Conservation (phyloP, 176 grass and related monocot species). For the Carex scoparia region DNA sequence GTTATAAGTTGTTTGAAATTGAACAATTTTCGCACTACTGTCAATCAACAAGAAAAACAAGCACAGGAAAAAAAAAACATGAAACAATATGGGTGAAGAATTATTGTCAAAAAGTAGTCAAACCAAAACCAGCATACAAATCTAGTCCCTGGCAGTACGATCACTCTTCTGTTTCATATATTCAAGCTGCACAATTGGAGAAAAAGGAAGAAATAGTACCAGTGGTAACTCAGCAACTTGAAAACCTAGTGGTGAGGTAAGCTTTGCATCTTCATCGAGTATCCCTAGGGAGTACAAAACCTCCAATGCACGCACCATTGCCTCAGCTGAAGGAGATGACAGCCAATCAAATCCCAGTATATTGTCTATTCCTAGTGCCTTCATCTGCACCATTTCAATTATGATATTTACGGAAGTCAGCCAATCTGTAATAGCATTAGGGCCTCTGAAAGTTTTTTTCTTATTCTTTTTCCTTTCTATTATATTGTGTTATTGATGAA, state of each 20-base stretch:
- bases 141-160: background rate
- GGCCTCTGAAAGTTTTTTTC: background rate
- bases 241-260: slow-evolving; percentile 81
- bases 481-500: background rate
- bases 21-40: background rate
- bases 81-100: background rate
- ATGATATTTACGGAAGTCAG: background rate
- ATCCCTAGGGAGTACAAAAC: slow-evolving; percentile 85
- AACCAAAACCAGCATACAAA: slow-evolving; percentile 11
- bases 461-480: background rate
- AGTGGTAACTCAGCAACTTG: slow-evolving; percentile 88
- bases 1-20: background rate
- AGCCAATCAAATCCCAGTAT: slow-evolving; percentile 98
- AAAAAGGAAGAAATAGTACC: slow-evolving; percentile 35
- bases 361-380: slow-evolving; percentile 95
- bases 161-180: background rate
- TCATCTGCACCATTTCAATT: slow-evolving; percentile 45
- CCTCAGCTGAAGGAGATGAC: slow-evolving; percentile 85
- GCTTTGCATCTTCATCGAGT: slow-evolving; percentile 90
- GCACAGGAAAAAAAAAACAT: background rate
- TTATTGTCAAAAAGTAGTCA: background rate
- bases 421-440: background rate
- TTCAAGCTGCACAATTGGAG: background rate
- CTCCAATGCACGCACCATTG: slow-evolving; percentile 88
- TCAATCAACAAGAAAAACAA: slow-evolving; percentile 7